These are phyloP conservation scores for Tricladium varicosporioides DNA, from an alignment of 2,329 filamentous ascomycete genomes.

Conservation along the genomic window DNA sequence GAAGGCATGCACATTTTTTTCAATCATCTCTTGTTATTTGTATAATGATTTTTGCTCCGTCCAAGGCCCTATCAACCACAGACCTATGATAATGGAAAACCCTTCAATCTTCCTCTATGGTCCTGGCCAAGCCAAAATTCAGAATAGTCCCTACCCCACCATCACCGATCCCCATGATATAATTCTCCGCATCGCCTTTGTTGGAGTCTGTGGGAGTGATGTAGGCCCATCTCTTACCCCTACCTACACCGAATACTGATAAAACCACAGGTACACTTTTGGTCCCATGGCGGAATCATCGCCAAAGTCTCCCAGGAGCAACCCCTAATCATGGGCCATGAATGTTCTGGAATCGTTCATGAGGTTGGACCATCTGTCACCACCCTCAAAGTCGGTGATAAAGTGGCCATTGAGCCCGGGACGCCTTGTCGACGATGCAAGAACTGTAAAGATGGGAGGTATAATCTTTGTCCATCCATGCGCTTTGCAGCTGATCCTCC, in stretches of 20 bases:
- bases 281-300: slow-evolving; percentile 44
- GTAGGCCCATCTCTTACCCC: slow-evolving; percentile 35
- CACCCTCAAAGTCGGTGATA: slow-evolving; percentile 34
- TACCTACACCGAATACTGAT: not conserved
- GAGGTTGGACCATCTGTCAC: slow-evolving; percentile 18
- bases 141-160: slow-evolving; percentile 41
- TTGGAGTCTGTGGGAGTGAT: slow-evolving; percentile 47
- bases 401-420: slow-evolving; percentile 48
- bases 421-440: slow-evolving; percentile 44
- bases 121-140: slow-evolving; percentile 44
- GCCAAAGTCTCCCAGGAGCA: slow-evolving; percentile 43
- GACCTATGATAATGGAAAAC: slow-evolving; percentile 34
- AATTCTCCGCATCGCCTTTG: slow-evolving; percentile 44
- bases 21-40: not conserved
- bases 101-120: slow-evolving; percentile 47
- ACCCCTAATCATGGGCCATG: slow-evolving; percentile 48
- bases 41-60: not conserved
- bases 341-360: slow-evolving; percentile 37
- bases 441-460: slow-evolving; percentile 40
- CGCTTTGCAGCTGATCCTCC: slow-evolving; percentile 51
- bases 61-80: not conserved
- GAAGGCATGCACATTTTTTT: not conserved
- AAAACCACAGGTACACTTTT: slow-evolving; percentile 29
- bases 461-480: slow-evolving; percentile 43
- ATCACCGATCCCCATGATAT: slow-evolving; percentile 43